These are phyloP conservation scores for Phyllosticta citribraziliensis DNA, from an alignment of 2,329 filamentous ascomycete genomes.

Conservation along the genomic window DNA sequence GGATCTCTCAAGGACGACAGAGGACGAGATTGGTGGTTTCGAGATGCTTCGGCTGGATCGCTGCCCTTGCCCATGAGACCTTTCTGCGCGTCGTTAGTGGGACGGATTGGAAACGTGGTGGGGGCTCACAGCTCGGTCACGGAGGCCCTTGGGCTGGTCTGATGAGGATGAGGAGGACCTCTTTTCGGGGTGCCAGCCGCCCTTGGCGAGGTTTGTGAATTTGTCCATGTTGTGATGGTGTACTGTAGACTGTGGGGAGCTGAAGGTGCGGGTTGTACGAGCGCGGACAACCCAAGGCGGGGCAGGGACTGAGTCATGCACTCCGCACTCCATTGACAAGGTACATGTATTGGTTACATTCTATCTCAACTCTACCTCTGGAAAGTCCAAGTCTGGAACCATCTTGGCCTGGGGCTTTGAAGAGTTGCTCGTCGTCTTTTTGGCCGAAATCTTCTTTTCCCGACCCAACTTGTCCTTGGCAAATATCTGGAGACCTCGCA, in stretches of 20 bases:
- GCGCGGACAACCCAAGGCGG: not conserved
- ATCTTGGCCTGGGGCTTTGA: slow-evolving; percentile 8
- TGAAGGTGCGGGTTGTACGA: not conserved
- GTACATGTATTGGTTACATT: no score
- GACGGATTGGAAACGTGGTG: slow-evolving; percentile 1
- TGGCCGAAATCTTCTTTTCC: slow-evolving; percentile 12
- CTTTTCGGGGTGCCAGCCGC: slow-evolving; percentile 39
- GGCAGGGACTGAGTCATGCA: not conserved
- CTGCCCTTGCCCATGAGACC: slow-evolving; percentile 48
- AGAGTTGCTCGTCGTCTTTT: slow-evolving; percentile 6
- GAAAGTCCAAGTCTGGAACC: slow-evolving; percentile 10
- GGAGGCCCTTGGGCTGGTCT: not conserved
- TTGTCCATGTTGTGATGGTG: slow-evolving; percentile 20
- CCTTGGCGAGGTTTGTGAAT: slow-evolving; percentile 34
- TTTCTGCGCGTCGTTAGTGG: slow-evolving; percentile 31
- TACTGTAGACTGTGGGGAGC: not conserved
- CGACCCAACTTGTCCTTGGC: slow-evolving; percentile 32
- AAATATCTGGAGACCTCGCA: slow-evolving; percentile 85
- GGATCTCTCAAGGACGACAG: slow-evolving; percentile 66
- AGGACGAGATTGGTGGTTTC: slow-evolving; percentile 50
- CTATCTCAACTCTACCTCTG: not conserved
- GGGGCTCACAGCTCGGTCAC: slow-evolving; percentile 4
- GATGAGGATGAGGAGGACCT: not conserved
- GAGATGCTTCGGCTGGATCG: slow-evolving; percentile 26
- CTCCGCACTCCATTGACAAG: no score